Conservation (phyloP, 2,329 filamentous ascomycete species). For the Metarhizium humberi region DNA sequence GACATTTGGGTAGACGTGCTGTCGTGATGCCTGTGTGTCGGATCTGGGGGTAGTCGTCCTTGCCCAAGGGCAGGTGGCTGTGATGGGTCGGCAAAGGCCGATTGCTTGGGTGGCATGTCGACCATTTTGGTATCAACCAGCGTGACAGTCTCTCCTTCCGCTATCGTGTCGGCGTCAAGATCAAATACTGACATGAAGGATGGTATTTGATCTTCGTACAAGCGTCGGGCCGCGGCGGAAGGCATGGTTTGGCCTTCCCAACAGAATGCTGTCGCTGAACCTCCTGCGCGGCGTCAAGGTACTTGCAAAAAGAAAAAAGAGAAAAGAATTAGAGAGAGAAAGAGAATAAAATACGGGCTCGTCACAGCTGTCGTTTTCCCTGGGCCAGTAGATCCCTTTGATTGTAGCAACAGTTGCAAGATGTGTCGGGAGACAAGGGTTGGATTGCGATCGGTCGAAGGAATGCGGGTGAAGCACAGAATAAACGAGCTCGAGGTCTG, state of each 20-base stretch:
- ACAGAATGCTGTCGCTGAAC: not conserved
- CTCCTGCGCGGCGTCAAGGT: not conserved
- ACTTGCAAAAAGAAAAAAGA: not conserved
- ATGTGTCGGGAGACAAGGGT: not conserved
- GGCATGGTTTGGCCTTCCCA: conserved; percentile 38
- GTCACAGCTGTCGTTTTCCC: not conserved
- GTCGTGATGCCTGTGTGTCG: conserved; percentile 60
- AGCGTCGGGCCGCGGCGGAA: conserved; percentile 49
- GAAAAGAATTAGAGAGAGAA: not conserved
- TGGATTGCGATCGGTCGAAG: not conserved
- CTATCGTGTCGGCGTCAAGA: conserved; percentile 47
- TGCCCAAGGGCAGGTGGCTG: conserved; percentile 29
- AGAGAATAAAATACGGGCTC: not conserved
- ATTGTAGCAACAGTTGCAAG: not conserved
- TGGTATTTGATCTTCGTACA: conserved; percentile 63
- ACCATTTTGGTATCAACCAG: conserved; percentile 45
- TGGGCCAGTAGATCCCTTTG: not conserved
- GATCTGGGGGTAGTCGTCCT: conserved; percentile 32
- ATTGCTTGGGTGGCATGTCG: conserved; percentile 32
- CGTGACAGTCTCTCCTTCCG: conserved; percentile 43
- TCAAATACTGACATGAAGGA: conserved; percentile 70
- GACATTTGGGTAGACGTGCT: conserved; percentile 71
- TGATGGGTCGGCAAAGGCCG: conserved; percentile 26
- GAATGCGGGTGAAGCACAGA: not conserved
- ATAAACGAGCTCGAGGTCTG: conserved; percentile 5